Percentiles rank a stretch among this genome's conserved stretches.
phyloP scores from a whole-genome alignment of 179 eudicot genomes.

The Amaranthus tricolor region DNA sequence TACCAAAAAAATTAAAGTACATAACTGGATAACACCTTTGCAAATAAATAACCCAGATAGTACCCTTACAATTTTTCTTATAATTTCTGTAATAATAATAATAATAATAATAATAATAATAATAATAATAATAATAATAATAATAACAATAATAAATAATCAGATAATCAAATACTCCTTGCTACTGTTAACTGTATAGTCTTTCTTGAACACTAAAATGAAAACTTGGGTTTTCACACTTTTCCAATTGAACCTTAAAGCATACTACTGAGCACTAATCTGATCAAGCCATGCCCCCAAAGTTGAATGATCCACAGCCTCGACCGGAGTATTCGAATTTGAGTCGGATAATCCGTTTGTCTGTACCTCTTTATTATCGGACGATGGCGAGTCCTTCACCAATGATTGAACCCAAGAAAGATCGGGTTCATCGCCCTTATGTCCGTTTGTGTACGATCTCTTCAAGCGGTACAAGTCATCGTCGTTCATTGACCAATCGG shows the following conservation, averaged over 20 bases:
- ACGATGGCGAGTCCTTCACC: conserved; percentile 48
- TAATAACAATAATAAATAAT: conserved; percentile 6
- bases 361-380: conserved; percentile 32
- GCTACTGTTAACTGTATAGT: conserved; percentile 19
- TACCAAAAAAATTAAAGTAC: conserved; percentile 26
- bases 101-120: conserved; percentile 19
- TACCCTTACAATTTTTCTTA: conserved; percentile 18
- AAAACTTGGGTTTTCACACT: conserved; percentile 17
- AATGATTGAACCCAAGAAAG: conserved; percentile 55
- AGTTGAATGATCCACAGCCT: conserved; percentile 38
- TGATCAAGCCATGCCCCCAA: conserved; percentile 65
- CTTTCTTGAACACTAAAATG: conserved; percentile 17
- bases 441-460: conserved; percentile 31
- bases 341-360: conserved; percentile 15
- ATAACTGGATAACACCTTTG: conserved; percentile 21
- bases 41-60: conserved; percentile 34
- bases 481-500: conserved; percentile 48
- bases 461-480: conserved; percentile 35
- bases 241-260: neutral
- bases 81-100: conserved; percentile 20
- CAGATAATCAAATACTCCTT: conserved; percentile 18
- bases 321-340: conserved; percentile 32
- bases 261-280: conserved; percentile 34
- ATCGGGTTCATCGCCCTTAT: conserved; percentile 48
- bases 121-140: conserved; percentile 29